A percentile compares a stretch with the other conserved stretches of the same genome.
phyloP scores from a whole-genome alignment of 805 yeast species.

The Citeromyces matritensis region DNA sequence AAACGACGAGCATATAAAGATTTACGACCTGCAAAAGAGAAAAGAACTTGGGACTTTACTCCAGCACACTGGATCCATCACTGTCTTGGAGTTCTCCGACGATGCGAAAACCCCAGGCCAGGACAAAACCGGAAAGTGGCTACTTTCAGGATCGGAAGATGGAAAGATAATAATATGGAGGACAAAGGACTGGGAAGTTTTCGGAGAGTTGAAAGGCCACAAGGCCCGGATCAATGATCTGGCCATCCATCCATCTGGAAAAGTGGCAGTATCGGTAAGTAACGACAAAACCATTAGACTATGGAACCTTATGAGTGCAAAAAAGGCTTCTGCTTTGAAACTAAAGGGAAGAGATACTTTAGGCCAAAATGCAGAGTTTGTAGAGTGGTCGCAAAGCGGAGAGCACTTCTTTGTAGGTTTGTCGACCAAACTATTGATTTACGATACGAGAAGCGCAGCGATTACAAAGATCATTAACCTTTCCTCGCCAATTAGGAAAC shows the following conservation, averaged over 20 bases:
- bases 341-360: constrained; percentile 52
- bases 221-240: constrained; percentile 70
- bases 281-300: constrained; percentile 71
- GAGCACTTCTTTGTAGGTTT: constrained; percentile 65
- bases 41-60: constrained; percentile 85
- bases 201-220: constrained; percentile 84
- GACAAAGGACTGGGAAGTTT: constrained; percentile 91
- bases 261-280: constrained; percentile 82
- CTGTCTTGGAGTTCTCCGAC: constrained; percentile 55
- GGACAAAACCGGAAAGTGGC: constrained; percentile 62
- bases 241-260: constrained; percentile 80
- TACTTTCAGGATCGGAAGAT: constrained; percentile 81
- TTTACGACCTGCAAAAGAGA: constrained; percentile 86
- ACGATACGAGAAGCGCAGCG: constrained; percentile 46
- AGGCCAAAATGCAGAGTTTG: constrained; percentile 50
- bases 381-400: constrained; percentile 59
- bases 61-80: constrained; percentile 82
- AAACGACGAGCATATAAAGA: constrained; percentile 89
- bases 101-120: constrained; percentile 17
- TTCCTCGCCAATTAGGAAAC: constrained; percentile 48
- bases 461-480: constrained; percentile 37
- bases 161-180: constrained; percentile 88
- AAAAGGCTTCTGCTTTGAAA: constrained; percentile 77
- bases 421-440: constrained; percentile 46
- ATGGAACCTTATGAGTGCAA: constrained; percentile 96